phyloP scores from a whole-genome alignment of 2,329 filamentous ascomycete species.

The Beauveria brongniartii region DNA sequence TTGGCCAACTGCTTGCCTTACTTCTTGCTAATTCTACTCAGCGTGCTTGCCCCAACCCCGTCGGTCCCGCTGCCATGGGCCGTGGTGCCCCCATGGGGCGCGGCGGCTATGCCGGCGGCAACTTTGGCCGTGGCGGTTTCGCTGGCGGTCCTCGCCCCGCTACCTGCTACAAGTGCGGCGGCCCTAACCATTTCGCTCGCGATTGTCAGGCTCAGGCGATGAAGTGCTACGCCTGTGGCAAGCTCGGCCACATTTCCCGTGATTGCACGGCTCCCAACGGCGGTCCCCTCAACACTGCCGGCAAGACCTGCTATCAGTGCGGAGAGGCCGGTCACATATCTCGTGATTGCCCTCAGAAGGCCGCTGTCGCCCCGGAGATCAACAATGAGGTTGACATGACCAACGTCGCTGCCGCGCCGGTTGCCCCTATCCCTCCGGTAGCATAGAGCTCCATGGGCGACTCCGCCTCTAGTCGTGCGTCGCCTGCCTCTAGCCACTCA shows the following conservation, averaged over 20 bases:
- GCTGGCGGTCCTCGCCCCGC: slow-evolving; percentile 59
- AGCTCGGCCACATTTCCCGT: slow-evolving; percentile 84
- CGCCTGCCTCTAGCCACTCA: background rate
- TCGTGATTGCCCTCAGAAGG: slow-evolving; percentile 80
- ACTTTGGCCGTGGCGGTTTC: slow-evolving; percentile 66
- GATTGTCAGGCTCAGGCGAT: slow-evolving; percentile 98
- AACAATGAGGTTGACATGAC: slow-evolving; percentile 35
- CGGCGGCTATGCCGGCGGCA: slow-evolving; percentile 54
- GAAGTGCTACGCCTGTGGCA: slow-evolving; percentile 97
- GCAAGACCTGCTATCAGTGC: slow-evolving; percentile 98
- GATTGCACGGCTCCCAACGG: slow-evolving; percentile 97
- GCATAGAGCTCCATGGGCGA: slow-evolving; percentile 21
- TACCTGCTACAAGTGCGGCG: slow-evolving; percentile 68
- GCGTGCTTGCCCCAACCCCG: slow-evolving; percentile 78
- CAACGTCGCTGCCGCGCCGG: slow-evolving; percentile 34
- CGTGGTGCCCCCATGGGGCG: slow-evolving; percentile 61
- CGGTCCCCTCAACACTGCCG: slow-evolving; percentile 86
- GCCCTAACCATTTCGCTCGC: slow-evolving; percentile 95
- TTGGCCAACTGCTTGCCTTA: background rate
- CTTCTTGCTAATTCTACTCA: slow-evolving; percentile 22
- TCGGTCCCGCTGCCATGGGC: slow-evolving; percentile 47
- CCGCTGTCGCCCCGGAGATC: slow-evolving; percentile 40
- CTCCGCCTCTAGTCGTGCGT: slow-evolving; percentile 9
- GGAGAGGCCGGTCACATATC: slow-evolving; percentile 94
- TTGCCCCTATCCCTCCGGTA: slow-evolving; percentile 37